phyloP scores from a whole-genome alignment of 257 asterid species.

The Vinca minor region DNA sequence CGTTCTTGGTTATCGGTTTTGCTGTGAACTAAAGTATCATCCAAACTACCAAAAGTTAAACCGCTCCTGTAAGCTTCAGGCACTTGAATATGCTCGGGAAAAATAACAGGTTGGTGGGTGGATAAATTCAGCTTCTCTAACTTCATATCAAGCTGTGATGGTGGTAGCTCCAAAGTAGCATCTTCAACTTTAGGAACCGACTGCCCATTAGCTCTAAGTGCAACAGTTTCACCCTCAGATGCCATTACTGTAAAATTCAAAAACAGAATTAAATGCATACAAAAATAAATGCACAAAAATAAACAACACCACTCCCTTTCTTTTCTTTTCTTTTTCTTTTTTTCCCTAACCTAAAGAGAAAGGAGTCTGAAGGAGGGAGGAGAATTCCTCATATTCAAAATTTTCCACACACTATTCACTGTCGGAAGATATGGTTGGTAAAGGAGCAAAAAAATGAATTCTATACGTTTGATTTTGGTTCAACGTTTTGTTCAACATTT shows the following conservation, averaged over 20 bases:
- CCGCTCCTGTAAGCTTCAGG: slow-evolving; percentile 38
- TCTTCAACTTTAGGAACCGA: slow-evolving; percentile 24
- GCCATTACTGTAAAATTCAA: slow-evolving; percentile 28
- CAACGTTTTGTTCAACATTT: background rate
- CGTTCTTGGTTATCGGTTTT: slow-evolving; percentile 17
- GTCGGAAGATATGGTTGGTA: background rate
- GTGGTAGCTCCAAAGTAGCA: slow-evolving; percentile 19
- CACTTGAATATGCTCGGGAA: slow-evolving; percentile 50
- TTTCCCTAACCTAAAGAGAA: no score
- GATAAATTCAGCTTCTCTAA: slow-evolving; percentile 26
- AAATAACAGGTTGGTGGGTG: slow-evolving; percentile 35
- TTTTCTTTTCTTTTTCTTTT: no score
- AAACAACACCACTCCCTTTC: no score
- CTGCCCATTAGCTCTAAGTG: slow-evolving; percentile 15
- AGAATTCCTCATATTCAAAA: no score
- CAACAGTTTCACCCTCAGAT: slow-evolving; percentile 24
- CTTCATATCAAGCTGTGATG: slow-evolving; percentile 32
- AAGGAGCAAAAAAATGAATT: background rate
- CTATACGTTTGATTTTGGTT: no score
- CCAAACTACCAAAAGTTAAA: slow-evolving; percentile 53
- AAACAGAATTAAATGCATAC: background rate
- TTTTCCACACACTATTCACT: background rate
- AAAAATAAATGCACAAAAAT: background rate
- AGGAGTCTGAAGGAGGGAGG: background rate
- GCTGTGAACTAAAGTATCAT: slow-evolving; percentile 22